Evolutionary conservation across 2,329 filamentous ascomycete species (phyloP), one percentile per base, ranked within the genome.

Genomic region (Clonostachys sp.): DNA sequence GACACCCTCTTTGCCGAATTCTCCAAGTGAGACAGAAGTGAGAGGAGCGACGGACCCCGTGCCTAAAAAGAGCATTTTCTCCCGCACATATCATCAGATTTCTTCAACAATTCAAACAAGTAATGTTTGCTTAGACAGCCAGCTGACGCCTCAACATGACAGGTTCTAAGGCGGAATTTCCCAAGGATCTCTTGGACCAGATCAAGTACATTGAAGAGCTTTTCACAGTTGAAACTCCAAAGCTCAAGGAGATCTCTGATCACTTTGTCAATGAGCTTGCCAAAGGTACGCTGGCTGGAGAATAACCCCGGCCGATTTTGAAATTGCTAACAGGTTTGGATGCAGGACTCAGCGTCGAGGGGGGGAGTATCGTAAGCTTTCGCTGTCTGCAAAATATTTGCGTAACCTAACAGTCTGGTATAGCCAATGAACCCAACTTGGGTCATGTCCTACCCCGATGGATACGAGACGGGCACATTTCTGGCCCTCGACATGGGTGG

Each of bases 391-490:
- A 30, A 30, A 30, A 30, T 12, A 24, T 34, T 17, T 17, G 5
- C 17, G 35, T 13, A n/a, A 6, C 16, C 5, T 17, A n/a, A 44
- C 17, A n/a, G 14, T n/a, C 46, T 61, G 51, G 64, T 6, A 33
- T 43, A 95, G 89, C 91, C 92, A 50, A 96, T 97, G 92, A 96
- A 96, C 72, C 88, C 92, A 50, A 95, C 91, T 48, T 96, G 92
- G 92, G 91, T 95, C 53, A 91, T 95, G 83, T 81, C 81, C 42
- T 90, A 90, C 66, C 92, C 92, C 18, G 87, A 86, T 62, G 92
- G 92, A 54, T 69, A 91, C 55, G 92, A 96, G 68, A 88, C 84
- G 9, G 92, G 92, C 51, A 94, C 86, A 13, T 96, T 84, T 66
- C 76, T 97, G 38, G 91, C 92, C 47, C 77, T 97, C 40, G 92